Evolutionary conservation across 2,329 filamentous ascomycete genomes (phyloP).

Genomic region (Dactylellina cionopaga): DNA sequence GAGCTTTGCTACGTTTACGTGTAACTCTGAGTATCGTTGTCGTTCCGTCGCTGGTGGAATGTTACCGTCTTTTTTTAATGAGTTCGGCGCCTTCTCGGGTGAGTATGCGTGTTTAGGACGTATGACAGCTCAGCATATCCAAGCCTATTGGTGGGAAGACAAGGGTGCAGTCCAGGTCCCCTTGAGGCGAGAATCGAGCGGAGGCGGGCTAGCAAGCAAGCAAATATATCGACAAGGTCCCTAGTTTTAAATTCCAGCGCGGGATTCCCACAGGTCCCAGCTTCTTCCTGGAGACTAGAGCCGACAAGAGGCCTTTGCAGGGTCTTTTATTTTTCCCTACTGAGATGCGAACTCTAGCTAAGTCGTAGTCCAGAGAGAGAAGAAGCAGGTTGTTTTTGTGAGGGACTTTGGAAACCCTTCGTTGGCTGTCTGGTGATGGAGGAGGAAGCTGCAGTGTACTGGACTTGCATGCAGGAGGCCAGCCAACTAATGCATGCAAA

Average conservation of each 20-base stretch:
- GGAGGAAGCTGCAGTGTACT: constrained; percentile 34
- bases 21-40: constrained; percentile 30
- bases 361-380: not conserved
- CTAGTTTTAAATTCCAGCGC: constrained; percentile 28
- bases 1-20: constrained; percentile 46
- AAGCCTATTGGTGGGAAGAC: constrained; percentile 52
- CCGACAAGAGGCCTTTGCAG: constrained; percentile 10
- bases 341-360: not conserved
- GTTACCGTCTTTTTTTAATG: constrained; percentile 24
- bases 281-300: constrained; percentile 4
- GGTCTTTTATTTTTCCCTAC: not conserved
- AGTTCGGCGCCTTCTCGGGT: constrained; percentile 48
- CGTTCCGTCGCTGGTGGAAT: constrained; percentile 50
- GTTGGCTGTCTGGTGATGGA: not conserved
- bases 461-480: constrained; percentile 49
- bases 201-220: constrained; percentile 16
- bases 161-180: constrained; percentile 43
- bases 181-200: constrained; percentile 39
- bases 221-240: constrained; percentile 25
- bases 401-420: not conserved
- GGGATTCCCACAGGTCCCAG: constrained; percentile 26
- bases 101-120: constrained; percentile 51
- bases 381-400: not conserved
- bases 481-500: constrained; percentile 51
- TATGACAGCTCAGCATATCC: constrained; percentile 53